Conservation (phyloP, 805 yeast genomes). For the Kodamaea hsintzibuensis region DNA sequence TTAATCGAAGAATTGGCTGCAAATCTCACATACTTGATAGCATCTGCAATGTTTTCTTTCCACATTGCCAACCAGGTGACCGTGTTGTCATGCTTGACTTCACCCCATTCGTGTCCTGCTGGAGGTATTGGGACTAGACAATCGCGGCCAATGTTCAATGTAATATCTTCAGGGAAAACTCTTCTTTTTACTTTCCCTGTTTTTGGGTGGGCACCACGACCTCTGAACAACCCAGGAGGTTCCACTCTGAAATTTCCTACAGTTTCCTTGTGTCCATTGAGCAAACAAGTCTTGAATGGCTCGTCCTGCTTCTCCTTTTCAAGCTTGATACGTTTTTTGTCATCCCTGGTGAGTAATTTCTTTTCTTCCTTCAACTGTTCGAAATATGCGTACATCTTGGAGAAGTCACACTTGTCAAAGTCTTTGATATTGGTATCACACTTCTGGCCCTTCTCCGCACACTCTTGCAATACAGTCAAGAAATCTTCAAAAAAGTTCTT, state of each 20-base stretch:
- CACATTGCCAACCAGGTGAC: constrained; percentile 98
- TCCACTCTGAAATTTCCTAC: constrained; percentile 94
- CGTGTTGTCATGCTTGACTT: constrained; percentile 80
- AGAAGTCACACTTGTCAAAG: constrained; percentile 76
- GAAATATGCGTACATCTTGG: constrained; percentile 69
- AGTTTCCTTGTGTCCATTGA: constrained; percentile 87
- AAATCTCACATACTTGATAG: constrained; percentile 84
- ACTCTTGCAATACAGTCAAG: constrained; percentile 60
- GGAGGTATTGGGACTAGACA: constrained; percentile 82
- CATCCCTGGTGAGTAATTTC: constrained; percentile 66
- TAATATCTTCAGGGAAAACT: constrained; percentile 86
- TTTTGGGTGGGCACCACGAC: constrained; percentile 96
- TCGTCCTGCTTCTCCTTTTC: constrained; percentile 80
- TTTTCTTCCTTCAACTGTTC: constrained; percentile 71
- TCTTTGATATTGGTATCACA: constrained; percentile 45
- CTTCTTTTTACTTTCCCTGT: constrained; percentile 89
- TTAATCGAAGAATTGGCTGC: constrained; percentile 89
- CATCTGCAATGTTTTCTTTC: constrained; percentile 87
- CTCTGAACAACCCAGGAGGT: constrained; percentile 95
- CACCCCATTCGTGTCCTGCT: constrained; percentile 88
- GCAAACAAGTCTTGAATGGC: constrained; percentile 71
- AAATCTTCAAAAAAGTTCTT: constrained; percentile 87
- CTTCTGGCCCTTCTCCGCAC: constrained; percentile 49
- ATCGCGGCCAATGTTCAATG: constrained; percentile 74
- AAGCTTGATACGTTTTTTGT: constrained; percentile 68